phyloP scores from a whole-genome alignment of 1,139 yeast species.

The Pichia sp. region DNA sequence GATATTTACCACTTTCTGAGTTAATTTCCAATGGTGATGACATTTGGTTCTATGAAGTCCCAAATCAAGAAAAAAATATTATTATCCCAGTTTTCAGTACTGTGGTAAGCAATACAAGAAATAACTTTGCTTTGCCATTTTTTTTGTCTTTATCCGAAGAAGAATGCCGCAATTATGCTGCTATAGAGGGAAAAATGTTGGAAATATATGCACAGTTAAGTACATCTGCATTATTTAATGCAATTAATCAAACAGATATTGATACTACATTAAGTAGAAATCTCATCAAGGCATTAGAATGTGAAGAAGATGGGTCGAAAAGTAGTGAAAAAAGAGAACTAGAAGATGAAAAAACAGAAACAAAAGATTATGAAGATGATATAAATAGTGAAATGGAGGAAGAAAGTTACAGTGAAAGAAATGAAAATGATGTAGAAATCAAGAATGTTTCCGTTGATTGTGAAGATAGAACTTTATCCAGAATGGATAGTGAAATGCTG shows the following conservation, averaged over 20 bases:
- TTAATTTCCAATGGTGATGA: conserved; percentile 59
- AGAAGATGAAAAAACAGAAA: neutral
- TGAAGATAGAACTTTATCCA: too few relatives aligned
- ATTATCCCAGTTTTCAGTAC: conserved; percentile 68
- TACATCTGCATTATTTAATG: conserved; percentile 28
- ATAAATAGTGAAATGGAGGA: too few relatives aligned
- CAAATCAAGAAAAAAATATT: conserved; percentile 37
- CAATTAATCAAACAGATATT: conserved; percentile 16
- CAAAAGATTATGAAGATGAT: neutral
- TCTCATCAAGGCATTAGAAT: conserved; percentile 23
- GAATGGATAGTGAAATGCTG: neutral
- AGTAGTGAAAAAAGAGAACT: too few relatives aligned
- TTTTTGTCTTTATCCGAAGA: conserved; percentile 48
- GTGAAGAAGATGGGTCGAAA: neutral
- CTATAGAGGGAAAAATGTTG: conserved; percentile 52
- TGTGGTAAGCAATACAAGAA: conserved; percentile 35
- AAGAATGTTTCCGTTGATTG: too few relatives aligned
- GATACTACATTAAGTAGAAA: conserved; percentile 32
- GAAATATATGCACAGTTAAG: conserved; percentile 37
- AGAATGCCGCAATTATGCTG: conserved; percentile 48
- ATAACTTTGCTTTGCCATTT: conserved; percentile 65
- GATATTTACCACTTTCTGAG: conserved; percentile 64
- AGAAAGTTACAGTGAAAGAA: too few relatives aligned
- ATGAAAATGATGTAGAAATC: too few relatives aligned
- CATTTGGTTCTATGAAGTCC: conserved; percentile 64